Evolutionary conservation across 2,329 filamentous ascomycete genomes (phyloP), one percentile per base, ranked within the genome.

Genomic region (Pleurostoma richardsiae): DNA sequence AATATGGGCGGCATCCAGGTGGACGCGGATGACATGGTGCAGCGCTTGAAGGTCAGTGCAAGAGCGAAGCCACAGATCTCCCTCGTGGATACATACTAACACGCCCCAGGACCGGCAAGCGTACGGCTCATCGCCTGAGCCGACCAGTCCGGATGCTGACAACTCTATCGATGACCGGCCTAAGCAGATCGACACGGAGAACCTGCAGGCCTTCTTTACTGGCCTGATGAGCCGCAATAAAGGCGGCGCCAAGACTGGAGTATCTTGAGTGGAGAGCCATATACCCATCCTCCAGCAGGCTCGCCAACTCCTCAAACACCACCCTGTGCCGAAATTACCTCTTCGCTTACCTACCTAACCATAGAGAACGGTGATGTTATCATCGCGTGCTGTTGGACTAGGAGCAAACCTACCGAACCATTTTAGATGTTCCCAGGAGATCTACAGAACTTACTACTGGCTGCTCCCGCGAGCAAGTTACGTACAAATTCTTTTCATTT

Each of bases 1-100:
- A 99, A 99, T 64, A 94, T 99, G 79, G 94, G 94, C 39, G 94
- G 94, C 45, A 96, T 99, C 52, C 90, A 96, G 62, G 88, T 96
- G 30, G 90, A 96, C 67, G 90, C 90, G 6, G 91, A 96, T 60
- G 90, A 96, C 59, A 94, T 95, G 86, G 70, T 96, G 48, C 86
- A 90, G 65, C 82, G 87, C 57, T 74, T 95, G 50, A 91, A 90
- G 80, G 89, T 92, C 69, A 59, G 69, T 56, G 40, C 5, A 26
- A 29, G 26, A 28, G 29, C 41, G 33, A 40, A 40, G 43, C 11
- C 10, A 36, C 40, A 33, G 11, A 27, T 28, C 4, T 6, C 10
- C 7, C 5, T 40, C 28, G 40, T 29, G 41, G 33, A 44, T n/a
- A n/a, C 3, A 33, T n/a, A 4, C 57, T 67, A 49, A 66, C 19